These are phyloP conservation scores for Suhomyces taliae DNA, from an alignment of 1,139 yeast genomes.

Conservation along the genomic window DNA sequence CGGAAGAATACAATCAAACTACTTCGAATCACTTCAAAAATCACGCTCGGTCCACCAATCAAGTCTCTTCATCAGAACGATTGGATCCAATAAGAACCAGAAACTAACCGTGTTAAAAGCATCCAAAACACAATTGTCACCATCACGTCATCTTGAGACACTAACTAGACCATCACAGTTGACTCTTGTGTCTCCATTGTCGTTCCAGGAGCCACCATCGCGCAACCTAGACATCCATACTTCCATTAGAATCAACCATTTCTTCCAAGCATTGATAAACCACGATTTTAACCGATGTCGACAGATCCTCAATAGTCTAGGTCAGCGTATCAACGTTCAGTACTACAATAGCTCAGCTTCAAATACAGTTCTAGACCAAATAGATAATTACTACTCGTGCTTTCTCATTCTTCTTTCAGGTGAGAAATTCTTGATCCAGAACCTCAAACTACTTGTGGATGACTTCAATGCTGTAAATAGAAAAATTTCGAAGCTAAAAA, in stretches of 20 bases:
- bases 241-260: conserved; percentile 11
- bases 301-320: conserved; percentile 7
- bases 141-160: neutral
- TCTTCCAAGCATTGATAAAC: conserved; percentile 12
- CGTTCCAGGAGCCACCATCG: neutral
- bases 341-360: conserved; percentile 2
- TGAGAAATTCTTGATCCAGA: conserved; percentile 11
- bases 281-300: conserved; percentile 13
- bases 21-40: too few species aligned
- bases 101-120: too few species aligned
- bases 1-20: too few species aligned
- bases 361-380: conserved; percentile 2
- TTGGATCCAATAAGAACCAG: too few species aligned
- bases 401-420: conserved; percentile 11
- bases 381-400: conserved; percentile 18
- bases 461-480: conserved; percentile 5
- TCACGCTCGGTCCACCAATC: too few species aligned
- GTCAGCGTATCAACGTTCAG: conserved; percentile 4
- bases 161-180: neutral
- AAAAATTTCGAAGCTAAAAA: neutral
- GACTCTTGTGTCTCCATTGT: neutral
- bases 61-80: too few species aligned
- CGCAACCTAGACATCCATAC: neutral
- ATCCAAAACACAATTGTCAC: too few species aligned
- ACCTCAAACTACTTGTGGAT: conserved; percentile 16